Evolutionary conservation across 2,329 filamentous ascomycete genomes (phyloP), one percentile per base, ranked within the genome.

Genomic region (Fusarium torreyae): DNA sequence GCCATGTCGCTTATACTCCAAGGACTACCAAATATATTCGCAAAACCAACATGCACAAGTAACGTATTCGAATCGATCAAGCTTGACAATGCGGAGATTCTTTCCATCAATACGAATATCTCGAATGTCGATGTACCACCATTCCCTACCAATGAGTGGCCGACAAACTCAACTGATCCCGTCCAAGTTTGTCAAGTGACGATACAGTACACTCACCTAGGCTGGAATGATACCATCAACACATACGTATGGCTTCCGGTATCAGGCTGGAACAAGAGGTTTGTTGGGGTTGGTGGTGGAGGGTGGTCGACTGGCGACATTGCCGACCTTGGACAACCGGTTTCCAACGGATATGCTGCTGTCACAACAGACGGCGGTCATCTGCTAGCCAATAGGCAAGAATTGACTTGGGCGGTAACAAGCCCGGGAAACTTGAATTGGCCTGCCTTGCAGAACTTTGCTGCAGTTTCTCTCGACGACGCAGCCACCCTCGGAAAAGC

Each of bases 401-500:
- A 43, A 0, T 3, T 57, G 1, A 13, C 10, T 3, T 77, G 75
- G 75, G 75, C 66, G 1, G 46, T 73, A 1, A 36, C 54, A 1
- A 69, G 56, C 6, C 45, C 52, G 0, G 68, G 74, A 9, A 73
- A 74, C 17, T 51, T 76, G 18, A 70, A 79, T 20, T 59, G 65
- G 31, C 68, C 70, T 2, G 62, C 70, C 4, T 44, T 78, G 10
- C 70, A 76, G 14, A 74, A 77, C 39, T 73, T 77, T 40, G 77
- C 67, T 1, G 68, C 62, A 10, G 68, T 72, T 9, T 70, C 74
- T 2, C n/a, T 79, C 0, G 59, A 75, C 7, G 78, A 80, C 11
- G 59, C 77, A 51, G 78, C 83, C 0, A 80, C 81, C 0, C 55
- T 82, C 8, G 81, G 80, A 1, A 86, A 86, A 59, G 48, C 77